Evolutionary conservation across 192 early-diverging fungal species (phyloP).

Genomic region (Umbelopsis vinacea): DNA sequence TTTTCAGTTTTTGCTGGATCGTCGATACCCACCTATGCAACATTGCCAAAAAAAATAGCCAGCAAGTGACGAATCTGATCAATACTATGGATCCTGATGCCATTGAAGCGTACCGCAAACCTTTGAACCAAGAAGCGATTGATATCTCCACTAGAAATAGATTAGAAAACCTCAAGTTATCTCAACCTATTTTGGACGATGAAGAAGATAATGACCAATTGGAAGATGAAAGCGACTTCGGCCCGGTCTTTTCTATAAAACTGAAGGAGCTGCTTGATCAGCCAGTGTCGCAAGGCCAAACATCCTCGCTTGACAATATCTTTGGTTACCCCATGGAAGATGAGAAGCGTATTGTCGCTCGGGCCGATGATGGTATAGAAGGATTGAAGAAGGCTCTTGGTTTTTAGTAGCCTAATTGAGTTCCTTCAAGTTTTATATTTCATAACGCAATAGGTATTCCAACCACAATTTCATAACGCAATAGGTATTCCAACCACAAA

Average conservation of each 20-base stretch:
- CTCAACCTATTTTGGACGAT: background rate
- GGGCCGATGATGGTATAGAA: slow-evolving; percentile 6
- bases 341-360: background rate
- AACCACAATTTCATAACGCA: too few species aligned
- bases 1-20: slow-evolving; percentile 56
- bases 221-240: slow-evolving; percentile 8
- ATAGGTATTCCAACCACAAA: too few species aligned
- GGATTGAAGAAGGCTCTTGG: slow-evolving; percentile 13
- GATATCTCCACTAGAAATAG: background rate
- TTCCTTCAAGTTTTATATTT: too few species aligned
- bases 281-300: background rate
- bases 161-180: background rate
- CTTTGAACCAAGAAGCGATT: background rate
- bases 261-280: background rate
- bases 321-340: background rate
- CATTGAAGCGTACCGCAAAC: slow-evolving; percentile 1
- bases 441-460: too few species aligned
- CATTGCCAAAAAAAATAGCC: slow-evolving; percentile 36
- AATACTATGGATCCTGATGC: background rate
- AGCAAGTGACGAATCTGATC: background rate
- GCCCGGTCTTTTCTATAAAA: background rate
- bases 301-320: background rate
- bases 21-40: slow-evolving; percentile 47
- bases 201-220: slow-evolving; percentile 19
- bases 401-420: background rate